These are phyloP conservation scores for Helicocarpus griseus DNA, from an alignment of 2,329 filamentous ascomycete species.

Conservation along the genomic window DNA sequence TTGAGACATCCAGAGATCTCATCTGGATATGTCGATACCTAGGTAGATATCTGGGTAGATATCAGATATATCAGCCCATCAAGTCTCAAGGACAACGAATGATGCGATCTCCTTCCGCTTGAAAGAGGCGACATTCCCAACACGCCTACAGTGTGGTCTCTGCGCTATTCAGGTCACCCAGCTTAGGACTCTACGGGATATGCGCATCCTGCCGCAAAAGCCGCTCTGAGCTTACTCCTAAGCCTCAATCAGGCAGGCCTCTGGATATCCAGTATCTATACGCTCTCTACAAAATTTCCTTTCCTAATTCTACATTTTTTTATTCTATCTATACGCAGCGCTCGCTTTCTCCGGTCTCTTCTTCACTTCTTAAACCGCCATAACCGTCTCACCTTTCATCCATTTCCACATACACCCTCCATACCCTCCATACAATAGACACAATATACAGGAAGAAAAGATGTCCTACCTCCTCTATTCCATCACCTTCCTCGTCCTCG, in stretches of 20 bases:
- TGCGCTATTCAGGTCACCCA: not conserved
- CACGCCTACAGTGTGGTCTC: not conserved
- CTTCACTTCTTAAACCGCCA: not conserved
- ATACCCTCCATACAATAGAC: not conserved
- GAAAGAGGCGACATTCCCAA: no score
- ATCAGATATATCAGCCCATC: no score
- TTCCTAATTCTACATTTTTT: not conserved
- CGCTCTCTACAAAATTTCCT: no score
- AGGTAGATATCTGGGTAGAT: no score
- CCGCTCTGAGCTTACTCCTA: not conserved
- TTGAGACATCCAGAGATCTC: no score
- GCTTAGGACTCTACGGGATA: no score
- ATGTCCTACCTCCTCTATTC: slow-evolving; percentile 80
- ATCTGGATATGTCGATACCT: no score
- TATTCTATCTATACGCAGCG: not conserved
- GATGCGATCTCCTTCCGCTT: no score
- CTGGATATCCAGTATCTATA: no score
- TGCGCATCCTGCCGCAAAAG: not conserved
- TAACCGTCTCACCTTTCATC: not conserved
- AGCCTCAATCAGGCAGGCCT: no score
- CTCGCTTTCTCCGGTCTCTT: not conserved
- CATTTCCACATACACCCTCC: not conserved
- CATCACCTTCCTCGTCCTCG: slow-evolving; percentile 59
- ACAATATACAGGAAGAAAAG: not conserved
- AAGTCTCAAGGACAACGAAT: no score